Percentiles rank a stretch among this genome's conserved stretches.
Conservation (phyloP, 2,329 filamentous ascomycete genomes). For the Ophiostoma himal-ulmi region DNA sequence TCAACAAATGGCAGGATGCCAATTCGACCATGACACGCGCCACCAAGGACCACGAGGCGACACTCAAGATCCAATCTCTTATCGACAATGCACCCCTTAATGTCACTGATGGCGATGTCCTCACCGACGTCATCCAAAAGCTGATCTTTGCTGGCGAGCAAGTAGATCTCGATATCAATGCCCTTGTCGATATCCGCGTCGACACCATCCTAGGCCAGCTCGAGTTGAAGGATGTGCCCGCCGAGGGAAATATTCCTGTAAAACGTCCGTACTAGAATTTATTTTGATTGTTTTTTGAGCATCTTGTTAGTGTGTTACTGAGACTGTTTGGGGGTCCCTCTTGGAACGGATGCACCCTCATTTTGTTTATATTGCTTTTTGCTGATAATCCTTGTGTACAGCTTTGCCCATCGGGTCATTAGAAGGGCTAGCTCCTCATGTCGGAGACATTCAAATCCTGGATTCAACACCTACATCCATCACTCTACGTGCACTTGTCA, state of each 20-base stretch:
- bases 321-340: not conserved
- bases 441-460: constrained; percentile 65
- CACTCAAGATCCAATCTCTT: constrained; percentile 66
- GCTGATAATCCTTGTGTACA: constrained; percentile 32
- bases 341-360: not conserved
- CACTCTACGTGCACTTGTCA: constrained; percentile 64
- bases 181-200: constrained; percentile 76
- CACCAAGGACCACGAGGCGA: constrained; percentile 51
- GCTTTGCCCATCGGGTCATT: constrained; percentile 54
- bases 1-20: constrained; percentile 76
- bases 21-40: constrained; percentile 67
- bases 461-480: constrained; percentile 68
- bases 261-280: constrained; percentile 71
- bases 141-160: constrained; percentile 68
- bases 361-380: constrained; percentile 6
- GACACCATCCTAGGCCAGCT: constrained; percentile 76
- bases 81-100: constrained; percentile 75
- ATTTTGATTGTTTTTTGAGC: constrained; percentile 19
- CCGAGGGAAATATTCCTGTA: constrained; percentile 77
- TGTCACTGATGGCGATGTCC: constrained; percentile 72
- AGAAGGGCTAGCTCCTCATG: constrained; percentile 50
- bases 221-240: constrained; percentile 76
- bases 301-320: constrained; percentile 32
- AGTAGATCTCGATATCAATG: constrained; percentile 68
- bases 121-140: constrained; percentile 73